These are phyloP conservation scores for Botrytis deweyae DNA, from an alignment of 2,329 filamentous ascomycete genomes.

Conservation along the genomic window DNA sequence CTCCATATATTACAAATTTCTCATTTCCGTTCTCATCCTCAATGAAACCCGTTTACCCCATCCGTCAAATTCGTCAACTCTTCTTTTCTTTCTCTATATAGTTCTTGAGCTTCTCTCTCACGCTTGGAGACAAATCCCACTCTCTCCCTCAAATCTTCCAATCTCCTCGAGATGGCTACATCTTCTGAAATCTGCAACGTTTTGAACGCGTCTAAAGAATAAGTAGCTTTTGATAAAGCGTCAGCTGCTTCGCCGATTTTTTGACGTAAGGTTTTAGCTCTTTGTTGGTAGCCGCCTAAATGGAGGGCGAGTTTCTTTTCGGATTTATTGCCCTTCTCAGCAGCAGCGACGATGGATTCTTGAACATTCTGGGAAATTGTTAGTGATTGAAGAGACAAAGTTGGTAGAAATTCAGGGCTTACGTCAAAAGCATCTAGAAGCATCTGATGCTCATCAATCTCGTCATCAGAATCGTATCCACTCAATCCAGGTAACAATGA, in stretches of 20 bases:
- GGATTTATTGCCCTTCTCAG: conserved; percentile 78
- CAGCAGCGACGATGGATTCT: conserved; percentile 68
- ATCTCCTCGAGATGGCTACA: conserved; percentile 66
- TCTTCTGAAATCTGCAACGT: conserved; percentile 79
- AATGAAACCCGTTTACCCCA: conserved; percentile 25
- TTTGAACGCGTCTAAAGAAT: conserved; percentile 71
- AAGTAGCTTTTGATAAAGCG: conserved; percentile 69
- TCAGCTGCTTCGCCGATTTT: conserved; percentile 77
- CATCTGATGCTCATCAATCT: conserved; percentile 46
- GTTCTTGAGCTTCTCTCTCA: conserved; percentile 87
- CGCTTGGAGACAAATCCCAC: conserved; percentile 75
- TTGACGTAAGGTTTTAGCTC: conserved; percentile 73
- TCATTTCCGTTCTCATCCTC: background rate
- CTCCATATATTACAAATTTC: conserved; percentile 17
- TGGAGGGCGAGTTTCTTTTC: conserved; percentile 91
- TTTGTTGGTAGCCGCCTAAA: conserved; percentile 86
- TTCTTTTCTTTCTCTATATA: conserved; percentile 73
- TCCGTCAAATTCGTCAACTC: conserved; percentile 66
- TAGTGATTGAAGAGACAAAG: conserved; percentile 25
- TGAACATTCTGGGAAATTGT: conserved; percentile 58
- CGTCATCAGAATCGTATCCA: conserved; percentile 74
- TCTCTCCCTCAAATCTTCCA: conserved; percentile 78
- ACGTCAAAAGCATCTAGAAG: conserved; percentile 67
- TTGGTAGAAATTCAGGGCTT: conserved; percentile 40
- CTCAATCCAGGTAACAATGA: conserved; percentile 74